Conservation (phyloP, 2,329 filamentous ascomycete species). For the Penicillium sp. region DNA sequence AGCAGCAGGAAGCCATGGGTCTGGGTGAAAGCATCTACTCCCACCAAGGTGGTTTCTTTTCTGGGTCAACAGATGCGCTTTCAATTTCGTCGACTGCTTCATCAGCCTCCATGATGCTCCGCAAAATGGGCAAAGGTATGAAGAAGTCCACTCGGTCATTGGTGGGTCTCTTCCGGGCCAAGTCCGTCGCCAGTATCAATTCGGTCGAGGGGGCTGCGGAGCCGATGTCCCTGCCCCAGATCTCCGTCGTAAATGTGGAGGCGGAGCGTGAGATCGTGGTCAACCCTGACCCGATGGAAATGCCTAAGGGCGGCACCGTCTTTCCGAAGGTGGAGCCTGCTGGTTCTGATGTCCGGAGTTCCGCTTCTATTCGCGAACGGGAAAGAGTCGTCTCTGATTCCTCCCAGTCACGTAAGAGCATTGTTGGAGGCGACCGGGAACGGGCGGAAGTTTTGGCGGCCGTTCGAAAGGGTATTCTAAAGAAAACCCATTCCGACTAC, state of each 20-base stretch:
- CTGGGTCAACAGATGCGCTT: constrained; percentile 89
- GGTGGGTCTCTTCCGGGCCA: constrained; percentile 91
- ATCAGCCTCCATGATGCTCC: constrained; percentile 58
- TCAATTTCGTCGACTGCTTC: constrained; percentile 51
- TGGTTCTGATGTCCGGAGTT: constrained; percentile 60
- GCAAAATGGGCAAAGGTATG: constrained; percentile 99
- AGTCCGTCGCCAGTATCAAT: constrained; percentile 78
- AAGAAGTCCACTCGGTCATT: constrained; percentile 90
- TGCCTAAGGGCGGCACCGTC: constrained; percentile 69
- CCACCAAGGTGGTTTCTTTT: constrained; percentile 78
- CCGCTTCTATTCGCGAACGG: constrained; percentile 32
- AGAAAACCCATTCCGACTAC: constrained; percentile 62
- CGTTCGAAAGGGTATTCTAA: constrained; percentile 92
- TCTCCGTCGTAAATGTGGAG: constrained; percentile 95
- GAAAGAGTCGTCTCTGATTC: constrained; percentile 42
- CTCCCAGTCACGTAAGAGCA: constrained; percentile 71
- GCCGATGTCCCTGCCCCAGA: constrained; percentile 66
- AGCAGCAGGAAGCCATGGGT: constrained; percentile 87
- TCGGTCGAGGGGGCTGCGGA: constrained; percentile 60
- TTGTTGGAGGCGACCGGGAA: constrained; percentile 85
- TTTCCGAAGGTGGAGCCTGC: constrained; percentile 84
- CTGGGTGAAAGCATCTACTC: constrained; percentile 93
- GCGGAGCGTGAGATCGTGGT: constrained; percentile 83
- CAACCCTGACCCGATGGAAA: constrained; percentile 62
- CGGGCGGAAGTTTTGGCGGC: constrained; percentile 87